Evolutionary conservation across 805 yeast genomes (phyloP), one percentile per base, ranked within the genome.

Genomic region (Saccharomycopsis capsularis): DNA sequence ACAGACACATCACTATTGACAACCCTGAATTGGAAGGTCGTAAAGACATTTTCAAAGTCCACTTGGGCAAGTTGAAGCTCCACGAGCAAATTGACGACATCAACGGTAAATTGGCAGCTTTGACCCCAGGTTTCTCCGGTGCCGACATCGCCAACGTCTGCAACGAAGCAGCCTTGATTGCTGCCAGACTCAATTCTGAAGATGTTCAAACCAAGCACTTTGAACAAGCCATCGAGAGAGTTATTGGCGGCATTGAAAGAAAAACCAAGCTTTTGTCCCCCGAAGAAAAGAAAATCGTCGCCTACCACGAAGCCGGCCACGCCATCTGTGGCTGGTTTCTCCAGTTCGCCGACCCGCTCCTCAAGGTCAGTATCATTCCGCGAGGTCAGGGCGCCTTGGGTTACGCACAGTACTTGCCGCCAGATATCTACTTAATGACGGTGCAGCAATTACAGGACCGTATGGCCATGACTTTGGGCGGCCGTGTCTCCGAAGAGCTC

Each of bases 221-320:
- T 63, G 99, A 93, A 66, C 82, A 81, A 62, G 98, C 99, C 6
- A 93, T 93, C 57, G 99, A 95, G 68, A 81, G 99, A 62, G 97
- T 91, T 39, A 86, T 90, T 66, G 97, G 95, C 29, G 99, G 99
- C 35, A 71, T 93, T 54, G 98, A 91, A 66, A 86, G 86, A 73
- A 91, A 88, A 67, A 77, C 90, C 15, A 82, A 84, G 60, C 76
- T 93, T 13, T 71, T 95, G 53, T 79, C 88, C 2, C 83, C 88
- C 1, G 90, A 84, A 52, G 98, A 95, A 63, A 87, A 89, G 68
- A 79, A 73, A 54, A 80, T 88, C 24, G 96, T 95, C 50, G 99
- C 99, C 0, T 93, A 85, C 60, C 99, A 95, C 63, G 99, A 93
- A 66, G 99, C 99, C 2, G 99, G 99, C 3, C 99, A 95, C 67